A percentile compares a stretch with the other conserved stretches of the same genome.
Evolutionary conservation across 78 protist genomes (phyloP).

Genomic region (slime mould (Dictyostelium discoideum)): DNA sequence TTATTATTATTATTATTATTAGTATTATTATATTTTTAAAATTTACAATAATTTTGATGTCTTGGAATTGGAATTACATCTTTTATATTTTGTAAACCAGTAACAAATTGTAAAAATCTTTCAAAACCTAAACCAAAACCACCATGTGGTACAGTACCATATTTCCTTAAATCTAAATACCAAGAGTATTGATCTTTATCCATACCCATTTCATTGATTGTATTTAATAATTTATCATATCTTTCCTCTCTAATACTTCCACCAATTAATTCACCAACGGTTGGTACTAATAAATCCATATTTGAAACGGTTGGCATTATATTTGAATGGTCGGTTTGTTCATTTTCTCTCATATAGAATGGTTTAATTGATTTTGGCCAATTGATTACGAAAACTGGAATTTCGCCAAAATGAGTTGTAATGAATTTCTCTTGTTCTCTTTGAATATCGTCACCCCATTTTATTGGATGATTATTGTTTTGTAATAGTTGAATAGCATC

Average conservation of each 20-base stretch:
- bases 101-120: slow-evolving; percentile 87
- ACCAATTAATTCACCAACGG: slow-evolving; percentile 94
- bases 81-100: slow-evolving; percentile 87
- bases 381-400: slow-evolving; percentile 83
- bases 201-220: slow-evolving; percentile 15
- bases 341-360: slow-evolving; percentile 89
- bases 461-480: background rate
- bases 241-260: slow-evolving; percentile 93
- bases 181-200: slow-evolving; percentile 34
- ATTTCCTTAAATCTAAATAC: slow-evolving; percentile 90
- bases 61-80: slow-evolving; percentile 93
- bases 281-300: slow-evolving; percentile 92
- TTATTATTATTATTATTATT: background rate
- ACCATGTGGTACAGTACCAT: slow-evolving; percentile 92
- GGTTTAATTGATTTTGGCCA: slow-evolving; percentile 88
- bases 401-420: background rate
- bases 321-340: slow-evolving; percentile 32
- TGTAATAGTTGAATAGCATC: slow-evolving; percentile 87
- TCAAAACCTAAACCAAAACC: slow-evolving; percentile 96
- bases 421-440: slow-evolving; percentile 92
- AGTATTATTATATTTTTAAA: slow-evolving; percentile 11
- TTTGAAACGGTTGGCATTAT: slow-evolving; percentile 66
- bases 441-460: slow-evolving; percentile 86
- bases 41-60: slow-evolving; percentile 69
- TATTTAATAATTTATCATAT: slow-evolving; percentile 27